Percentiles rank a stretch among this genome's conserved stretches.
Evolutionary conservation across 257 asterid species (phyloP).

Genomic region (Solanum appendiculatum): DNA sequence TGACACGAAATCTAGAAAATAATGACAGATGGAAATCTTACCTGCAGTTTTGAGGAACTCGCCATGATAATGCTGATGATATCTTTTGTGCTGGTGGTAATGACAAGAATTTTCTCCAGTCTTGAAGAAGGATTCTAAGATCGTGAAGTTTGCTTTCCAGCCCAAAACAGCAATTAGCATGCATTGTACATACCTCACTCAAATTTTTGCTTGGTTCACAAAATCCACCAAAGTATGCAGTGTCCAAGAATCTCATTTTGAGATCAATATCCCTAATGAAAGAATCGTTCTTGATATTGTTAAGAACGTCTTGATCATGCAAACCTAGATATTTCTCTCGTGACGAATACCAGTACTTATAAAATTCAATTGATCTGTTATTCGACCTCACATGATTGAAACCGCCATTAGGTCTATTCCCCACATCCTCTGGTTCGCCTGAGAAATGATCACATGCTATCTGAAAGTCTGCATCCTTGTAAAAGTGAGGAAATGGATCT

Average conservation of each 20-base stretch:
- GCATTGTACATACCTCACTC: slow-evolving; percentile 45
- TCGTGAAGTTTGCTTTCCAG: slow-evolving; percentile 47
- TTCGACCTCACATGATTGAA: slow-evolving; percentile 34
- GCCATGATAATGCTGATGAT: slow-evolving; percentile 29
- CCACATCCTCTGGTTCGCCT: slow-evolving; percentile 10
- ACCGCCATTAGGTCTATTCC: slow-evolving; percentile 42
- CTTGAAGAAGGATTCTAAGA: slow-evolving; percentile 32
- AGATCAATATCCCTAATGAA: slow-evolving; percentile 26
- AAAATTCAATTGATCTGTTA: slow-evolving; percentile 28
- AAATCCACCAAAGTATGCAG: slow-evolving; percentile 47
- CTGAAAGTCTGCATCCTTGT: slow-evolving; percentile 31
- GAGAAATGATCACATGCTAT: slow-evolving; percentile 30
- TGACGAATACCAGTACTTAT: slow-evolving; percentile 43
- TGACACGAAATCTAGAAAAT: neutral
- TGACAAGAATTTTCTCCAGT: slow-evolving; percentile 37
- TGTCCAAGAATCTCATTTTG: slow-evolving; percentile 36
- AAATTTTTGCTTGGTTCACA: slow-evolving; percentile 45
- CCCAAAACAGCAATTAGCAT: slow-evolving; percentile 60
- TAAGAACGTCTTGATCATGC: slow-evolving; percentile 53
- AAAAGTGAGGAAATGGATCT: slow-evolving; percentile 38
- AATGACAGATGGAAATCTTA: slow-evolving; percentile 5
- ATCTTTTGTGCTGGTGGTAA: slow-evolving; percentile 4
- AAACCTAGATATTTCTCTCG: slow-evolving; percentile 17
- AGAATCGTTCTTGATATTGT: slow-evolving; percentile 28
- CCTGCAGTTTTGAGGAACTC: slow-evolving; percentile 50